Base-by-base conservation (phyloP, 495 filamentous ascomycete species). In the Podospora pseudocomata region DNA sequence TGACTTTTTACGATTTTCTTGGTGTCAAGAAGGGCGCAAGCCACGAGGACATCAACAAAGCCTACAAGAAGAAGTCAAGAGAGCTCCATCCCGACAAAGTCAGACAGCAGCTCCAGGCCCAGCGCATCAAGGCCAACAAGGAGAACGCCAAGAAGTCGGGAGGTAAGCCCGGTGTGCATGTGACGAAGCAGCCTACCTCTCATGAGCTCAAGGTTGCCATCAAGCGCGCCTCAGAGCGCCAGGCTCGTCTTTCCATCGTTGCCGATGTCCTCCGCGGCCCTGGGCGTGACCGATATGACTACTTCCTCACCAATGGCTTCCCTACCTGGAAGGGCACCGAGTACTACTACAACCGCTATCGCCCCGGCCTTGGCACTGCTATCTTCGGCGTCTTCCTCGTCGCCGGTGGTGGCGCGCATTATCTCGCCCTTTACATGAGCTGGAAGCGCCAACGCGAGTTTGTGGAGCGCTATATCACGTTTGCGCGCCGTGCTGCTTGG, bases 1-100 rank as follows among this genome's bases (percentile, higher is more conserved):
- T 92, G 64, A 96, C 92, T 67, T 99, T 98, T 84, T 99, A 99
- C 86, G 91, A 95, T 73, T 95, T 96, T 81, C 80, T 99, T 65
- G 93, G 89, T 72, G 83, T 96, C 60, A 73, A 70, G 30, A 81
- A 88, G 64, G 85, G 83, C 68, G 94, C 94, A 61, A 89, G 83
- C 69, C 90, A 91, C 72, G 93, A 98, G 30, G 92, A 96, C 60
- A 90, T 99, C 80, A 91, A 88, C 86, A 96, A 94, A 77, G 93
- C 92, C 69, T 96, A 94, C 85, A 90, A 91, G 78, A 93, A 95
- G 79, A 93, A 90, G 77, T 91, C 93, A 34, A 80, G 88, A 44
- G 80, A 82, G 60, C 81, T 97, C 39, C 95, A 99, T 78, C 95
- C 95, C 2, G 95, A 99, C 84, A 99, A 99, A 81, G 92, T 94